Evolutionary conservation across 176 grass and related monocot species (phyloP), one percentile per base, ranked within the genome.

Genomic region (Panicum miliaceum): DNA sequence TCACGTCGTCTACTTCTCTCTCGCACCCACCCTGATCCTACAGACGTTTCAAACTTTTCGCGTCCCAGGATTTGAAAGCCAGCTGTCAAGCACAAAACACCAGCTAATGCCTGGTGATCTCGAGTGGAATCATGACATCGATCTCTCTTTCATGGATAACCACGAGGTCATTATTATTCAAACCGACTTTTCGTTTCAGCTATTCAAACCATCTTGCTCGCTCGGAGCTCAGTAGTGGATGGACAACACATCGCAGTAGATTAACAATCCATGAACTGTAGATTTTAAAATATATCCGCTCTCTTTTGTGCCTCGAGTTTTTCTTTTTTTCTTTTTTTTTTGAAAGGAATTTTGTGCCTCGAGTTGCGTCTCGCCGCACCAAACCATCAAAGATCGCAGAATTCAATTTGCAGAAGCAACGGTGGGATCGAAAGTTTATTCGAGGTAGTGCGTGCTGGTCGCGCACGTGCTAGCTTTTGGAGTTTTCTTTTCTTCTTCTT

Each of bases 81-180:
- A 73, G 52, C 80, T 83, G 68, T 62, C 16, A 25, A 27, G 73
- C 29, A 64, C 22, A 64, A 65, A 16, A 19, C 76, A 68, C 19
- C 22, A 51, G 3, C 27, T 5, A 14, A 18, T 61, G 27, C 25
- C 26, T 51, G 29, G 29, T 32, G 60, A 66, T 66, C 48, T 52
- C 3, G 61, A 48, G 77, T 22, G 76, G 22, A 45, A 81, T 41
- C 25, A 35, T 48, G 42, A 60, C 12, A 13, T n/a, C n/a, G n/a
- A n/a, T 2, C 32, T 54, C 15, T 8, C 46, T 66, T 16, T 63
- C 54, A 46, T 64, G 78, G 83, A 86, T 90, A 90, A 86, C 72
- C 71, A 86, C 56, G 16, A 65, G 46, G 26, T 81, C 61, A 35
- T 88, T 37, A 0, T 59, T 59, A 12, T 72, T 56, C 41, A 25